Base-by-base conservation (phyloP, 768 basidiomycete species). In the Phanerochaete carnosa region DNA sequence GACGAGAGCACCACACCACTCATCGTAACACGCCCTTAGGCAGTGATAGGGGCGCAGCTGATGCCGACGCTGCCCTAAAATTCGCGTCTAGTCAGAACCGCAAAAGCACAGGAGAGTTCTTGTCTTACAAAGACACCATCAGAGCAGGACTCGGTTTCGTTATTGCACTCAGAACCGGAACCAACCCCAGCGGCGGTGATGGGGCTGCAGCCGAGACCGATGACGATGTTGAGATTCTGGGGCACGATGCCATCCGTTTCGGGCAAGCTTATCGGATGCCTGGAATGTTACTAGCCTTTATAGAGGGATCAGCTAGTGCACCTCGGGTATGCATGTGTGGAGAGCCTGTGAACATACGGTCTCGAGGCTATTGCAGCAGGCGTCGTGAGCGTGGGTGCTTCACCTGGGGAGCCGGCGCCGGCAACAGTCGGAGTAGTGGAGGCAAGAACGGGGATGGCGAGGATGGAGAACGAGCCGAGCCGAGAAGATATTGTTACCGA, bases 191-290 rank as follows among this genome's bases (percentile, higher is more conserved):
- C 33, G 52, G 64, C 66, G 22, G 50, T 59, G 32, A 70, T 51
- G 7, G 63, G 62, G 16, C 60, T 50, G 50, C 66, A 64, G 53
- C 58, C 57, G 45, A 70, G 56, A 19, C 68, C 69, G 19, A 64
- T 60, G 23, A 63, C 49, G 29, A 59, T 67, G 46, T 37, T 57
- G 7, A 52, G 45, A 57, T 62, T 33, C 29, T 45, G 16, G n/a
- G 62, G 30, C 28, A 60, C 64, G 43, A 68, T 50, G 35, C 62
- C 60, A 35, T 35, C 7, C 33, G 6, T 13, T 35, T 35, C 7
- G 13, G 33, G 33, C 6, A 7, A 35, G 33, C 33, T 35, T 6
- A 15, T 15, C 13, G 12, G n/a, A 49, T 16, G 2, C n/a, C 47
- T 13, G 26, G n/a, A 23, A 49, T n/a, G 4, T 26, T 26, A 23